Evolutionary conservation across 2,329 filamentous ascomycete genomes (phyloP).

Genomic region (Corinectria fuckeliana): DNA sequence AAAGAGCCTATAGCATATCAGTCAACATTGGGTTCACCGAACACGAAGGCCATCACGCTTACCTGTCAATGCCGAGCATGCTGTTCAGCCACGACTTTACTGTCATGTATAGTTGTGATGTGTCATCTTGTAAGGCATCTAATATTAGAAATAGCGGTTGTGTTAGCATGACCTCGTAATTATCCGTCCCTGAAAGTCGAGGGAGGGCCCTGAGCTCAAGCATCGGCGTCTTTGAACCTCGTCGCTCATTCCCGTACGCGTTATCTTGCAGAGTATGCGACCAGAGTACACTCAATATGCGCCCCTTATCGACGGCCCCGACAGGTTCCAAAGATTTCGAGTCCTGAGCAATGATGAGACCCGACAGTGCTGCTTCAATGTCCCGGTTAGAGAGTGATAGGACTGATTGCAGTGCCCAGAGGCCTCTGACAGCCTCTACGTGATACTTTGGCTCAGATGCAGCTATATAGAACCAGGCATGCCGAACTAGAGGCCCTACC

Average conservation of each 20-base stretch:
- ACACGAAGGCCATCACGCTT: constrained; percentile 39
- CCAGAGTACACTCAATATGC: constrained; percentile 80
- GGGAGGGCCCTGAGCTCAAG: constrained; percentile 43
- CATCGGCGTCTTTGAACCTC: constrained; percentile 53
- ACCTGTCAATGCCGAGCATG: constrained; percentile 69
- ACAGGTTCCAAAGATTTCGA: neutral
- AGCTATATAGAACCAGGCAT: constrained; percentile 82
- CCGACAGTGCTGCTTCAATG: constrained; percentile 79
- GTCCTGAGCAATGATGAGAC: constrained; percentile 67
- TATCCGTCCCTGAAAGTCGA: constrained; percentile 61
- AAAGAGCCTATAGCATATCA: constrained; percentile 57
- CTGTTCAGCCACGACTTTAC: constrained; percentile 81
- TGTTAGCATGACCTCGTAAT: constrained; percentile 77
- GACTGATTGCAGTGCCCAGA: constrained; percentile 84
- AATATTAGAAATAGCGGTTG: constrained; percentile 83
- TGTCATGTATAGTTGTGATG: constrained; percentile 76
- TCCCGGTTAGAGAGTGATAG: constrained; percentile 72
- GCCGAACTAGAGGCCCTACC: constrained; percentile 70
- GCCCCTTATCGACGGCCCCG: constrained; percentile 65
- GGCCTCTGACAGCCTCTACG: constrained; percentile 84
- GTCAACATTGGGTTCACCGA: constrained; percentile 1
- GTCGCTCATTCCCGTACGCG: constrained; percentile 54
- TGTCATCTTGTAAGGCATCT: constrained; percentile 76
- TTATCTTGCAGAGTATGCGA: constrained; percentile 75
- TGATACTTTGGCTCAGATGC: constrained; percentile 90